phyloP scores from a whole-genome alignment of 345 rosid species.

The Cardamine chenopodiifolia region DNA sequence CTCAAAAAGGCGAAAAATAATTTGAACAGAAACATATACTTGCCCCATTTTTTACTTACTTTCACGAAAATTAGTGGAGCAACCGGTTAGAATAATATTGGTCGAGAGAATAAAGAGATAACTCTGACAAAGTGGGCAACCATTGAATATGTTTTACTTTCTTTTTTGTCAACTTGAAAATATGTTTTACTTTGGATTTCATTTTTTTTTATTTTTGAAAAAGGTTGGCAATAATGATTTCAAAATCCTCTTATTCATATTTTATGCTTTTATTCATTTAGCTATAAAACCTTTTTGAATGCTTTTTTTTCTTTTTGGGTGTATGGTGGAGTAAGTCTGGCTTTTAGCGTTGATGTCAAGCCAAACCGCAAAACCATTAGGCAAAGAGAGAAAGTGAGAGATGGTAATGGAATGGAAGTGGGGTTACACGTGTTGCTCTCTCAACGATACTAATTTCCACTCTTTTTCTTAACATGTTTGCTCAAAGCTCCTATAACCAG shows the following conservation, averaged over 20 bases:
- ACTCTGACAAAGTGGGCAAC: conserved; percentile 46
- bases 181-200: neutral
- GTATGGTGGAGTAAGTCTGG: conserved; percentile 57
- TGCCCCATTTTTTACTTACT: neutral
- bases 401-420: conserved; percentile 51
- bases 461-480: conserved; percentile 32
- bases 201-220: conserved; percentile 42
- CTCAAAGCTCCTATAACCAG: conserved; percentile 6
- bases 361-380: conserved; percentile 58
- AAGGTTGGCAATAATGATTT: conserved; percentile 46
- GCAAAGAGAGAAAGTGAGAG: conserved; percentile 22
- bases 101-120: conserved; percentile 15
- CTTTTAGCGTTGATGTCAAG: conserved; percentile 93
- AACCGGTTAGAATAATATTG: conserved; percentile 10
- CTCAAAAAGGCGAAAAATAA: neutral
- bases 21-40: neutral
- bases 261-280: conserved; percentile 7
- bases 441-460: conserved; percentile 51
- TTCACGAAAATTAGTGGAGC: conserved; percentile 23
- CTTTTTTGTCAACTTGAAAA: conserved; percentile 20
- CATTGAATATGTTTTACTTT: conserved; percentile 37
- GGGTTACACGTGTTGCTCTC: conserved; percentile 81
- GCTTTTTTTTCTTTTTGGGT: conserved; percentile 31
- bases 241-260: conserved; percentile 45
- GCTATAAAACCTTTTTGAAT: neutral